A percentile compares a stretch with the other conserved stretches of the same genome.
phyloP scores from a whole-genome alignment of 2,329 filamentous ascomycete genomes.

The Neodidymelliopsis sp. region DNA sequence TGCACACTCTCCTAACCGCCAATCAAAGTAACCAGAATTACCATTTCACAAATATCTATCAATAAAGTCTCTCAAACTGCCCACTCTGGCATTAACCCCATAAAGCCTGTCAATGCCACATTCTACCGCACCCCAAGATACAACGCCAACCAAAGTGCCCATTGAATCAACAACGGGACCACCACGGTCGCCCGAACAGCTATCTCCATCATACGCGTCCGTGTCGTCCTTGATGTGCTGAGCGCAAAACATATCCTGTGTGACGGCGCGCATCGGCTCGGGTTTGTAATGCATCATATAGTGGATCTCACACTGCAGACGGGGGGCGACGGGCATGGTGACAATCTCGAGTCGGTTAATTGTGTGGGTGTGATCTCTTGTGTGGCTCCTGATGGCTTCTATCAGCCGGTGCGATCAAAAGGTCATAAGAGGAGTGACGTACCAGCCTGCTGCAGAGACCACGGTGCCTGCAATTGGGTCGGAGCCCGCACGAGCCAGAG shows the following conservation, averaged over 20 bases:
- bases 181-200: constrained; percentile 40
- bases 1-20: too few relatives aligned
- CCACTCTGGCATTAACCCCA: constrained; percentile 34
- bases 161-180: constrained; percentile 31
- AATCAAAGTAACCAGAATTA: too few relatives aligned
- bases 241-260: constrained; percentile 35
- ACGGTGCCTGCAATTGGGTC: constrained; percentile 30
- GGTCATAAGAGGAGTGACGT: too few relatives aligned
- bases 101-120: constrained; percentile 30
- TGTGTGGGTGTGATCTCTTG: too few relatives aligned
- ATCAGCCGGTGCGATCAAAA: too few relatives aligned
- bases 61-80: constrained; percentile 3
- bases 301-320: too few relatives aligned
- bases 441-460: constrained; percentile 35
- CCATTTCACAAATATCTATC: too few relatives aligned
- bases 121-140: constrained; percentile 36
- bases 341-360: not conserved
- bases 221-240: too few relatives aligned
- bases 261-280: constrained; percentile 20
- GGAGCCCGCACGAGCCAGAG: constrained; percentile 25
- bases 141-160: constrained; percentile 22
- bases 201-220: constrained; percentile 33
- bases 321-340: too few relatives aligned
- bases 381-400: not conserved
- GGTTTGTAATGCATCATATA: too few relatives aligned